Base-by-base conservation (phyloP, 345 rosid genomes). In the Dipteronia dyeriana region DNA sequence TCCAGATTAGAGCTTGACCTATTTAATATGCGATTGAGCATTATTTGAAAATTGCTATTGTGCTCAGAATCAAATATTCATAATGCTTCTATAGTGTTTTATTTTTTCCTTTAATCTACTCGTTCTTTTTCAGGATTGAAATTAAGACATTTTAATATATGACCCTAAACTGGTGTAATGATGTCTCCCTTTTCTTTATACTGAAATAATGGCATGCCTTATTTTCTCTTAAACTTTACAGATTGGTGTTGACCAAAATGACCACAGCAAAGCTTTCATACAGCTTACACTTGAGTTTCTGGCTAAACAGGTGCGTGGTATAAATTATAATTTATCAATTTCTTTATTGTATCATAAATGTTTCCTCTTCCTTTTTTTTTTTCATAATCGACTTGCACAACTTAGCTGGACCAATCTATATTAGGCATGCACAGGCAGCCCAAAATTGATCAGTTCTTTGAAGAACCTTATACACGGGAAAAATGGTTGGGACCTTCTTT, bases 271-370 rank as follows among this genome's bases (percentile, higher is more conserved):
- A 87, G 92, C 81, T 53, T 96, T 94, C 71, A 74, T 88, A 75
- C 99, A 96, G 79, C 86, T 96, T 70, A 96, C 98, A 25, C 89
- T 96, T 11, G 98, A 96, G 86, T 85, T 96, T 83, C 75, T 91
- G 71, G 82, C 95, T 13, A 96, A 92, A 83, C 97, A 96, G 98
- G 99, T 96, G 67, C 38, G 66, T 7, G 29, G 26, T 73, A 26
- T 74, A 38, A 66, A 20, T 12, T 38, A 38, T 57, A 51, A 31
- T 70, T 78, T 65, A 49, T 63, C 29, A 31, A 16, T 0, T 31
- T 25, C 41, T 72, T 72, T 71, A 17, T 75, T 63, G 23, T 73
- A n/a, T 47, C 53, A 7, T 66, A 43, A 71, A 16, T 26, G 7
- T 59, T n/a, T 59, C 49, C 43, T 53, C 53, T 5, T 26, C 26